Conservation (phyloP, 331 rosid species). For the Rosa hybrid region DNA sequence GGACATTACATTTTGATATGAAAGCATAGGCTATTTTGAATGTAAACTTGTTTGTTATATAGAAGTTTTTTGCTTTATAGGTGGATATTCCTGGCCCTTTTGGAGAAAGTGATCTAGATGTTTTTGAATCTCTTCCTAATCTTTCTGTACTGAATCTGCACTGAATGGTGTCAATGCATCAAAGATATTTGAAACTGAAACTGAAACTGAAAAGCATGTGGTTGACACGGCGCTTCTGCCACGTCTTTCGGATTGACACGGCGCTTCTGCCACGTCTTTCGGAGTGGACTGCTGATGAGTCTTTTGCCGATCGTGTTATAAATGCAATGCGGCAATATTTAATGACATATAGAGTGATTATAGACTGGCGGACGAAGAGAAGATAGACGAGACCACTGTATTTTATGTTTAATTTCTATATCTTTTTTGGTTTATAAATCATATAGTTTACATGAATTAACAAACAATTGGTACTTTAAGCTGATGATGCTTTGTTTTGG, state of each 20-base stretch:
- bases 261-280: conserved; percentile 70
- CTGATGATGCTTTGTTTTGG: conserved; percentile 32
- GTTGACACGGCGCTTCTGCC: conserved; percentile 73
- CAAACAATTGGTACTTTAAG: conserved; percentile 6
- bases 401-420: conserved; percentile 47
- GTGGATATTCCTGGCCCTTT: conserved; percentile 96
- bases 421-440: neutral
- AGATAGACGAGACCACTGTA: conserved; percentile 95
- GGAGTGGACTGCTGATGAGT: conserved; percentile 69
- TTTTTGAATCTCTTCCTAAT: conserved; percentile 76
- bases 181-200: conserved; percentile 49
- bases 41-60: conserved; percentile 7
- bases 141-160: conserved; percentile 37
- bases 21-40: conserved; percentile 22
- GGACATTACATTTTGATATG: conserved; percentile 10
- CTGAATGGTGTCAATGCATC: conserved; percentile 64
- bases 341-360: conserved; percentile 62
- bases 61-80: conserved; percentile 32
- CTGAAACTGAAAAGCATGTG: conserved; percentile 50
- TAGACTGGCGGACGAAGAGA: conserved; percentile 83
- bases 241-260: conserved; percentile 77
- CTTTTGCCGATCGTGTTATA: conserved; percentile 76
- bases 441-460: neutral
- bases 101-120: conserved; percentile 72
- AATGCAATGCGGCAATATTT: conserved; percentile 89